Evolutionary conservation across 768 basidiomycete genomes (phyloP).

Genomic region (Naganishia antarctica): DNA sequence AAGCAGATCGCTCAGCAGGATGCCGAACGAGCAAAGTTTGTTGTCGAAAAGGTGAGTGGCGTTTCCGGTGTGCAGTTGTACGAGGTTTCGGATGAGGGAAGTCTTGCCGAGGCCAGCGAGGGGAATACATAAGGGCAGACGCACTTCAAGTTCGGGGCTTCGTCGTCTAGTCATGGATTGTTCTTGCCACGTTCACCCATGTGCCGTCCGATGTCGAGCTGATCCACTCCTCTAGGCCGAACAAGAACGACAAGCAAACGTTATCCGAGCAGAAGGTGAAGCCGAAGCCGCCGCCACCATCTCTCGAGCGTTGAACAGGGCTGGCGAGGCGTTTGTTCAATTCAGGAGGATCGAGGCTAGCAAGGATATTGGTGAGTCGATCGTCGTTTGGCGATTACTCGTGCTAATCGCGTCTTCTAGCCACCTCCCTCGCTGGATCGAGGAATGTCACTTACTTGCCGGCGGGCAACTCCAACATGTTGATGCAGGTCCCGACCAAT

Average conservation of each 20-base stretch:
- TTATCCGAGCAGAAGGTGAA: conserved; percentile 97
- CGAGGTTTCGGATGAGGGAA: no score
- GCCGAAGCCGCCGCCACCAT: conserved; percentile 95
- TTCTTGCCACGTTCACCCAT: background rate
- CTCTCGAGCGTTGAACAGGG: conserved; percentile 80
- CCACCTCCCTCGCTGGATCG: conserved; percentile 39
- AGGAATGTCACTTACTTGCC: conserved; percentile 48
- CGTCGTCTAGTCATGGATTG: background rate
- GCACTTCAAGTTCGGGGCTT: background rate
- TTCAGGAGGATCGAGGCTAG: conserved; percentile 95
- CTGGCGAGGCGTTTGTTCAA: conserved; percentile 91
- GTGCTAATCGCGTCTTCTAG: conserved; percentile 19
- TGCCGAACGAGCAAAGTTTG: conserved; percentile 97
- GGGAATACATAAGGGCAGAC: background rate
- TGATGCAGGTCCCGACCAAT: conserved; percentile 40
- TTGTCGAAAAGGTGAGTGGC: conserved; percentile 82
- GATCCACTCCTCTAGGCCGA: conserved; percentile 64
- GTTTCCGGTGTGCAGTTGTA: no score
- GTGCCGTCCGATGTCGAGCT: no score
- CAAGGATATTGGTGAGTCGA: conserved; percentile 72
- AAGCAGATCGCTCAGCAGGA: conserved; percentile 99
- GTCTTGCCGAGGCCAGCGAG: no score
- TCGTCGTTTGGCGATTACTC: background rate
- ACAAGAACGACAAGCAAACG: conserved; percentile 96
- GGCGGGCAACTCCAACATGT: conserved; percentile 37